Percentiles rank a stretch among this genome's conserved stretches.
These are phyloP conservation scores for Verticillium albo-atrum DNA, from an alignment of 2,329 filamentous ascomycete genomes.

Conservation along the genomic window DNA sequence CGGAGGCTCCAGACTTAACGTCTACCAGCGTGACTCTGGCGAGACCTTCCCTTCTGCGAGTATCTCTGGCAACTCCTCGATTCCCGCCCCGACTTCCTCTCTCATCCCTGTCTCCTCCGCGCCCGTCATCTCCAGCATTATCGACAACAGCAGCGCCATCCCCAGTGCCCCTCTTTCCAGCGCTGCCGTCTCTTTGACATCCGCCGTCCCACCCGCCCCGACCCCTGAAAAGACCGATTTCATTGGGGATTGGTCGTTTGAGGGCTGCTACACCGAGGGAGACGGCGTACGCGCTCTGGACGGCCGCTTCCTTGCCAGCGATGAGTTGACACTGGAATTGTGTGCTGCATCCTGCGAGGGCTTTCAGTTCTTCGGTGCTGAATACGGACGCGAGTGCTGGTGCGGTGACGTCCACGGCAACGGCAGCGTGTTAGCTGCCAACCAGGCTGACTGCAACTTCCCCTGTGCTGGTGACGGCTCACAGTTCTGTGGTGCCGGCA, in stretches of 20 bases:
- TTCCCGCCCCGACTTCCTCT: not conserved
- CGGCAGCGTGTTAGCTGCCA: constrained; percentile 19
- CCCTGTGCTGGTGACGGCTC: constrained; percentile 23
- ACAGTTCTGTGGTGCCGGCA: constrained; percentile 29
- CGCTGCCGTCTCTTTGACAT: constrained; percentile 14
- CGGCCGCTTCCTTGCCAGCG: constrained; percentile 20
- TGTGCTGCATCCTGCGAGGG: constrained; percentile 24
- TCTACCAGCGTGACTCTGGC: constrained; percentile 20
- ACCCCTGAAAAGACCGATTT: constrained; percentile 17
- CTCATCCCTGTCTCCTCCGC: not conserved
- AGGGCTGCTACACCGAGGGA: constrained; percentile 33
- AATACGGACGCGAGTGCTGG: constrained; percentile 33
- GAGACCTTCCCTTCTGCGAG: constrained; percentile 3
- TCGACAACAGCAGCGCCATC: constrained; percentile 13
- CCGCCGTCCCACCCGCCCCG: constrained; percentile 7
- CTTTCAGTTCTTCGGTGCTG: constrained; percentile 25
- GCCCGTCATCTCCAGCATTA: not conserved
- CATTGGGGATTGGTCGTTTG: constrained; percentile 23
- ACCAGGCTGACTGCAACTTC: constrained; percentile 27
- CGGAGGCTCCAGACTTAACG: constrained; percentile 26
- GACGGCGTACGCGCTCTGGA: constrained; percentile 23
- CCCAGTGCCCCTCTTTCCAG: constrained; percentile 24
- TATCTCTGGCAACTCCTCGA: not conserved
- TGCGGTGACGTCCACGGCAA: constrained; percentile 27
- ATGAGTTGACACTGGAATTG: constrained; percentile 29